Evolutionary conservation across 2,329 filamentous ascomycete species (phyloP).

Genomic region (Lecanicillium sp.): DNA sequence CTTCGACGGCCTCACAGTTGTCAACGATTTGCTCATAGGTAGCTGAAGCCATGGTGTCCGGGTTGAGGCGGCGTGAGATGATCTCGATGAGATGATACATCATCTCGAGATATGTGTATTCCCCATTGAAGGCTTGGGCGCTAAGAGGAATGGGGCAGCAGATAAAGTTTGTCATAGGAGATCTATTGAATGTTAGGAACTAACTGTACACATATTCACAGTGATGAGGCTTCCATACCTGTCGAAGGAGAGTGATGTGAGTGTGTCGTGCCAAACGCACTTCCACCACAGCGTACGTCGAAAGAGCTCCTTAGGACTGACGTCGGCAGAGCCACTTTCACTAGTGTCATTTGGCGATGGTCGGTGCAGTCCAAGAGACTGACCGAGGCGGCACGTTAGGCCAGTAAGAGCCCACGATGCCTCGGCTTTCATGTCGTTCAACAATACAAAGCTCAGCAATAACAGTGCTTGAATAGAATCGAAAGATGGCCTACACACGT

Average conservation of each 20-base stretch:
- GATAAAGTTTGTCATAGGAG: slow-evolving; percentile 55
- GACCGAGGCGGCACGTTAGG: slow-evolving; percentile 56
- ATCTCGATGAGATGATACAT: slow-evolving; percentile 59
- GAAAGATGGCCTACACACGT: slow-evolving; percentile 44
- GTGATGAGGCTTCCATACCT: no score
- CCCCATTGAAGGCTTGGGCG: slow-evolving; percentile 32
- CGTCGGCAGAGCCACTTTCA: slow-evolving; percentile 34
- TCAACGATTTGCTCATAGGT: slow-evolving; percentile 49
- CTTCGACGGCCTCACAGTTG: slow-evolving; percentile 48
- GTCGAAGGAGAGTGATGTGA: slow-evolving; percentile 60
- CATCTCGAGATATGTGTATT: slow-evolving; percentile 53
- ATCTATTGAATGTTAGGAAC: slow-evolving; percentile 25
- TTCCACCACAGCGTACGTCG: slow-evolving; percentile 56
- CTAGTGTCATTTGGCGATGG: slow-evolving; percentile 34
- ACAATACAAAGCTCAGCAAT: slow-evolving; percentile 53
- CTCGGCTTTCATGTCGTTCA: slow-evolving; percentile 64
- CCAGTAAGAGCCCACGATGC: slow-evolving; percentile 59
- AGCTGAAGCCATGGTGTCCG: slow-evolving; percentile 41
- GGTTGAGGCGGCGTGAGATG: slow-evolving; percentile 49
- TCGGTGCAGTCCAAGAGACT: slow-evolving; percentile 55
- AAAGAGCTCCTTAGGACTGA: slow-evolving; percentile 44
- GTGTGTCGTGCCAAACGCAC: slow-evolving; percentile 58
- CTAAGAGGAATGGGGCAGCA: slow-evolving; percentile 45
- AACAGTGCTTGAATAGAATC: slow-evolving; percentile 59
- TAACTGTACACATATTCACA: no score